Conservation (phyloP, 805 yeast species). For the Saccharomyces cerevisiae region DNA sequence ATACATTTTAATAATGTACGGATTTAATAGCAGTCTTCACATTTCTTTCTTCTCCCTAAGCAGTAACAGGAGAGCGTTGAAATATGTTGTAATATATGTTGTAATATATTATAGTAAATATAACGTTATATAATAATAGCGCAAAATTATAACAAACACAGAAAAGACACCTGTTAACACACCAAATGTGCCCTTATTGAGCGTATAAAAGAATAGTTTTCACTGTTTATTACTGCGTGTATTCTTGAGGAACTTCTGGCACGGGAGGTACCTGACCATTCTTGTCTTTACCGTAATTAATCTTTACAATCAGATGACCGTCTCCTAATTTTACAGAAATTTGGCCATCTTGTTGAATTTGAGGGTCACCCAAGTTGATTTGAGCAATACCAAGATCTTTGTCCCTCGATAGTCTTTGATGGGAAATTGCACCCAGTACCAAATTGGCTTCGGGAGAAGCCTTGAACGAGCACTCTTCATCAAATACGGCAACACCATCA, state of each 20-base stretch:
- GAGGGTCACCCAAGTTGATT: slow-evolving; percentile 41
- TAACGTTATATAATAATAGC: not conserved
- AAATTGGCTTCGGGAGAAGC: slow-evolving; percentile 55
- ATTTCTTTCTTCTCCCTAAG: too few species aligned
- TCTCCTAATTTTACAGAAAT: slow-evolving; percentile 24
- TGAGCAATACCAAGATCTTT: slow-evolving; percentile 53
- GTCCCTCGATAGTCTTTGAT: slow-evolving; percentile 67
- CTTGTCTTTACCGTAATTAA: slow-evolving; percentile 17
- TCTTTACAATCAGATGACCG: slow-evolving; percentile 25
- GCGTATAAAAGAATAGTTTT: not conserved
- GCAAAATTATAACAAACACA: not conserved
- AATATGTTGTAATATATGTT: not conserved
- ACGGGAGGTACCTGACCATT: slow-evolving; percentile 6
- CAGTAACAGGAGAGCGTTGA: not conserved
- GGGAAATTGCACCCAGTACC: slow-evolving; percentile 52
- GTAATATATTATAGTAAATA: not conserved
- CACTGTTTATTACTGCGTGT: not conserved
- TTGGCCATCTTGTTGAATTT: slow-evolving; percentile 26
- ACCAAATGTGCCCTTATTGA: not conserved
- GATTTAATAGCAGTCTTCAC: too few species aligned
- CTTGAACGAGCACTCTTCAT: slow-evolving; percentile 60
- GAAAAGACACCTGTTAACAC: not conserved
- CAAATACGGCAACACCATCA: slow-evolving; percentile 43
- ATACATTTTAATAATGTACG: not conserved
- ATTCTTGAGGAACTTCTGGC: slow-evolving; percentile 10